Evolutionary conservation across 2,329 filamentous ascomycete genomes (phyloP).

Genomic region (Aspergillus hortae): DNA sequence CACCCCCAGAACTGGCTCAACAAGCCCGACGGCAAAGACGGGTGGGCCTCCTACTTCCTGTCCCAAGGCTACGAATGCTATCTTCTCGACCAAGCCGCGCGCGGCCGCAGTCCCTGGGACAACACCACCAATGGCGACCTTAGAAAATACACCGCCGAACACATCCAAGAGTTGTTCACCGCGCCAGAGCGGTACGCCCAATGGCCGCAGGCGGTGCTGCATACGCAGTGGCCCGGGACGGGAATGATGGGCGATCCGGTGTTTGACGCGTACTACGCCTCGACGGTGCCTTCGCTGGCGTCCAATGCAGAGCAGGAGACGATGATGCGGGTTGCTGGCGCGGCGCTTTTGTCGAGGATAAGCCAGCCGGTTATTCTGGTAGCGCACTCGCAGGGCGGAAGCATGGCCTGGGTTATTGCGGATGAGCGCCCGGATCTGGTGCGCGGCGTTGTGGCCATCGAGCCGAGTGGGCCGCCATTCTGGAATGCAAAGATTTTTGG

Average conservation of each 20-base stretch:
- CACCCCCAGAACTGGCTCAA: constrained; percentile 41
- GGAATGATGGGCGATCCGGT: constrained; percentile 28
- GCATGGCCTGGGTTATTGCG: constrained; percentile 44
- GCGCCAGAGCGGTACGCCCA: constrained; percentile 28
- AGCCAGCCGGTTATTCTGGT: constrained; percentile 28
- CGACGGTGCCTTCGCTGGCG: constrained; percentile 17
- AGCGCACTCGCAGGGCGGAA: constrained; percentile 49
- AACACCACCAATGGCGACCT: constrained; percentile 16
- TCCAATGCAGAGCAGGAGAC: constrained; percentile 12
- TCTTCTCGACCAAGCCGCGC: constrained; percentile 39
- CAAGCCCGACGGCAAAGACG: constrained; percentile 46
- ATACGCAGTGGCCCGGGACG: constrained; percentile 40
- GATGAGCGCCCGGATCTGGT: constrained; percentile 50
- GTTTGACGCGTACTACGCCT: constrained; percentile 26
- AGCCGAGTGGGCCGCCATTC: constrained; percentile 50
- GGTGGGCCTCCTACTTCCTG: constrained; percentile 49
- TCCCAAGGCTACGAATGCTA: constrained; percentile 46
- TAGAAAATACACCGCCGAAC: constrained; percentile 21
- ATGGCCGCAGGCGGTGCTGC: constrained; percentile 35
- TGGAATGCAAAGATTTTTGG: constrained; percentile 8
- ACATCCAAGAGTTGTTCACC: constrained; percentile 28
- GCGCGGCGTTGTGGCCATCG: constrained; percentile 49
- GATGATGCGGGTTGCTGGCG: constrained; percentile 15
- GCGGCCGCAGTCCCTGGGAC: constrained; percentile 30
- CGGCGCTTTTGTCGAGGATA: constrained; percentile 22